These are phyloP conservation scores for Jasminum sambac DNA, from an alignment of 257 asterid species.

Conservation along the genomic window DNA sequence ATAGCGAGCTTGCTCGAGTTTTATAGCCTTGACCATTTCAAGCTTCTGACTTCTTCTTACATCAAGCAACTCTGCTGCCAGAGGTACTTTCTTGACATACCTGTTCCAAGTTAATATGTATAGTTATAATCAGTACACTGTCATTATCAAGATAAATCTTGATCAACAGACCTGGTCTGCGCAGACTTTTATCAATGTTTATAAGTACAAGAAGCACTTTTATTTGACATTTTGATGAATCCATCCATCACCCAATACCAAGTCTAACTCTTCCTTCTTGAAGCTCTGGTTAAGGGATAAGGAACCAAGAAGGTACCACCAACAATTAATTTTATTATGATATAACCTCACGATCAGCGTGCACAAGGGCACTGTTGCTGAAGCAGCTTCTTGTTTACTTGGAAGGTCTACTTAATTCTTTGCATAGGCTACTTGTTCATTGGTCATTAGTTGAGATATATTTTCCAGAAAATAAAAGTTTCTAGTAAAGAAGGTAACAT, in stretches of 20 bases:
- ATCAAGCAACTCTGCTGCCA: slow-evolving; percentile 87
- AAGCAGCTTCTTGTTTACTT: neutral
- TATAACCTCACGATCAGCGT: neutral
- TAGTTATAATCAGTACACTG: neutral
- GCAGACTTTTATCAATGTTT: neutral
- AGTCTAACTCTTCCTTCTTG: neutral
- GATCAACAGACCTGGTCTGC: neutral
- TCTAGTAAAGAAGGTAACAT: neutral
- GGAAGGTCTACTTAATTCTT: neutral
- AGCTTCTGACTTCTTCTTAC: slow-evolving; percentile 80
- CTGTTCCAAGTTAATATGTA: slow-evolving; percentile 48
- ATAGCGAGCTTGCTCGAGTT: slow-evolving; percentile 80
- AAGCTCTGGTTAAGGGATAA: neutral
- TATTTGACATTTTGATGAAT: neutral
- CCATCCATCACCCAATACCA: slow-evolving; percentile 4
- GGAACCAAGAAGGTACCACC: neutral
- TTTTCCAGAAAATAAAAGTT: neutral
- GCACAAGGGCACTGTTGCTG: neutral
- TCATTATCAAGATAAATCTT: neutral
- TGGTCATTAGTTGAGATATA: slow-evolving; percentile 9
- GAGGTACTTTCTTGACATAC: slow-evolving; percentile 89
- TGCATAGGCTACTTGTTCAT: slow-evolving; percentile 11
- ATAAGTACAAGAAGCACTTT: neutral
- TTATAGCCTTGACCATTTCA: slow-evolving; percentile 77
- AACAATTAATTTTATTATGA: neutral